Base-by-base conservation (phyloP, 768 basidiomycete genomes). In the Tricholoma sp. region DNA sequence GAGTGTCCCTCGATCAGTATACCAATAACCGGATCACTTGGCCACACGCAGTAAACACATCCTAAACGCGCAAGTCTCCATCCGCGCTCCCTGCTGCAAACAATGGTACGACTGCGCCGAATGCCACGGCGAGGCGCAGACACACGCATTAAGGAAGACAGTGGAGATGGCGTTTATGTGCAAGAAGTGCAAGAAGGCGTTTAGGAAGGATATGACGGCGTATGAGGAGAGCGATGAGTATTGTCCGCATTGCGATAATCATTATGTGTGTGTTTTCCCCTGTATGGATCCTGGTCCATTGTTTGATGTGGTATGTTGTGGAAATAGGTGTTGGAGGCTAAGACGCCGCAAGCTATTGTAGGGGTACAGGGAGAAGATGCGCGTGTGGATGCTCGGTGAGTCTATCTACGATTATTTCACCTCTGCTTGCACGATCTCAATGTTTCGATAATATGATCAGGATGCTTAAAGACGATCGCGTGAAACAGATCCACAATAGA, bases 181-280 rank as follows among this genome's bases (percentile, higher is more conserved):
- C 65, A 78, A 78, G 61, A 77, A 77, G 59, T 78, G 76, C 63
- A 91, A 90, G 71, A 97, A 96, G 74, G 94, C 93, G 4, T 98
- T 99, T 68, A 76, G 95, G 61, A 98, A 99, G 75, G 94, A 98
- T 71, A 94, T 98, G 93, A 60, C 78, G 0, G 72, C 70, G 6
- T 98, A 92, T 65, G 96, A 98, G 64, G 96, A 99, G 69, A 94
- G 93, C 66, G 95, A 98, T 68, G 97, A 99, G 72, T 98, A 87
- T 68, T 98, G 97, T 68, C 97, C 96, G 0, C 89, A 97, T 71
- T 98, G 97, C 67, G 97, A 98, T 72, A 98, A 98, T 68, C 95
- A 95, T 68, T 99, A 95, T 69, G 97, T 96, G 10, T 41, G 39
- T 17, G 3, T 8, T 17, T 6, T 17, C 7, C 39, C 9, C 39